Conservation (phyloP, 2,329 filamentous ascomycete species). For the Epichloe baconii region DNA sequence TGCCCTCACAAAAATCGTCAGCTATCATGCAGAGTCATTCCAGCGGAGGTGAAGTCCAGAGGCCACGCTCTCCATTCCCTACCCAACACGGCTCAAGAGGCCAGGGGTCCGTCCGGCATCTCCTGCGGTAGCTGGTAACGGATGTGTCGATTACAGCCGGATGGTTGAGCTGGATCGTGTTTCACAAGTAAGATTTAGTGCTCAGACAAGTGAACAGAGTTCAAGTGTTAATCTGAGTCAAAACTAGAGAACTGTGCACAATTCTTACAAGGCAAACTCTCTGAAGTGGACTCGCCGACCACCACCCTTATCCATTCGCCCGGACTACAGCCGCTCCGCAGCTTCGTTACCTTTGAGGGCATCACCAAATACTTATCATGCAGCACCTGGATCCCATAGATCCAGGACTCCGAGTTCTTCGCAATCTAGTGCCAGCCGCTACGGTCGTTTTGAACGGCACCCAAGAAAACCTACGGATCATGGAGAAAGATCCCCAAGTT, state of each 20-base stretch:
- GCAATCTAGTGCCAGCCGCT: conserved; percentile 12
- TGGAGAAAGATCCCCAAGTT: conserved; percentile 30
- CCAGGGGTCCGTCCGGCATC: conserved; percentile 37
- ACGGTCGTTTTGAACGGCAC: conserved; percentile 16
- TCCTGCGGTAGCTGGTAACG: conserved; percentile 34
- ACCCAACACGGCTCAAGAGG: conserved; percentile 42
- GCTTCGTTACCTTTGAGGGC: conserved; percentile 22
- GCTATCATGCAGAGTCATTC: conserved; percentile 34
- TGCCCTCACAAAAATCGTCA: conserved; percentile 35
- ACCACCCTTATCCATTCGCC: conserved; percentile 25
- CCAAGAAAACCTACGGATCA: conserved; percentile 24
- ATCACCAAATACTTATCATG: conserved; percentile 15
- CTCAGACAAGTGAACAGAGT: not conserved
- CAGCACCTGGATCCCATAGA: conserved; percentile 10
- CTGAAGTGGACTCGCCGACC: conserved; percentile 22
- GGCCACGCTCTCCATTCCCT: conserved; percentile 46
- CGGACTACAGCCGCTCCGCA: conserved; percentile 28
- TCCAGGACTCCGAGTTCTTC: conserved; percentile 26
- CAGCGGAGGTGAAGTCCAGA: conserved; percentile 29
- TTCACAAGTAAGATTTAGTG: conserved; percentile 26
- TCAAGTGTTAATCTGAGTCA: conserved; percentile 5
- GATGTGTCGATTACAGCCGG: conserved; percentile 34
- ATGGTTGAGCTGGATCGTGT: conserved; percentile 37
- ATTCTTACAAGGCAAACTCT: conserved; percentile 26
- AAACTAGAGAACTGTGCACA: conserved; percentile 31